Percentiles rank a stretch among this genome's conserved stretches.
Evolutionary conservation across 805 yeast genomes (phyloP).

Genomic region (Metschnikowia hibisci): DNA sequence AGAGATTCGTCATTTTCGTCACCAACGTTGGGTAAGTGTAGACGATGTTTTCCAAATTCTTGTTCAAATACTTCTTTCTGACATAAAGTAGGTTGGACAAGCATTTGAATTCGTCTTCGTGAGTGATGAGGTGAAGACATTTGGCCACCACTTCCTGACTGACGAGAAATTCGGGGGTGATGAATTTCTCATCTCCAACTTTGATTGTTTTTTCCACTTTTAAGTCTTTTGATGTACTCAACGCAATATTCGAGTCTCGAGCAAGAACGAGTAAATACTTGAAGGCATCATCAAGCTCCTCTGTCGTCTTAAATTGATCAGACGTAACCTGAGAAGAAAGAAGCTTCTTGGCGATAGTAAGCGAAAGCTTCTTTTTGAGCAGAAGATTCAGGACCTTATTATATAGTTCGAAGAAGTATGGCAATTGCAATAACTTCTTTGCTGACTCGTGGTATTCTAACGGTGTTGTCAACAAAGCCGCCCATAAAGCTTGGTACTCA

Average conservation of each 20-base stretch:
- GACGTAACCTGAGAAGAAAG: slow-evolving; percentile 35
- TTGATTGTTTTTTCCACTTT: slow-evolving; percentile 36
- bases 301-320: slow-evolving; percentile 27
- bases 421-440: slow-evolving; percentile 40
- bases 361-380: slow-evolving; percentile 55
- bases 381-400: slow-evolving; percentile 46
- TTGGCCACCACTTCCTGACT: slow-evolving; percentile 66
- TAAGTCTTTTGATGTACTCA: slow-evolving; percentile 35
- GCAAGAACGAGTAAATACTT: slow-evolving; percentile 56
- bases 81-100: slow-evolving; percentile 33
- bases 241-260: slow-evolving; percentile 26
- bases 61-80: slow-evolving; percentile 44
- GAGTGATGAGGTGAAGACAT: slow-evolving; percentile 59
- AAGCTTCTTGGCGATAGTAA: slow-evolving; percentile 57
- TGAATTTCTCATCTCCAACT: slow-evolving; percentile 24
- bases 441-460: slow-evolving; percentile 40
- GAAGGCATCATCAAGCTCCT: slow-evolving; percentile 58
- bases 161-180: slow-evolving; percentile 36
- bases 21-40: slow-evolving; percentile 77
- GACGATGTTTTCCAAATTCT: slow-evolving; percentile 53
- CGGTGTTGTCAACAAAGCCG: slow-evolving; percentile 47
- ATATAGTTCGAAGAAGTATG: slow-evolving; percentile 50
- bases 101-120: slow-evolving; percentile 38
- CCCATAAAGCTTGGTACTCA: slow-evolving; percentile 34
- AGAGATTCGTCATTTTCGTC: slow-evolving; percentile 53